A percentile compares a stretch with the other conserved stretches of the same genome.
phyloP scores from a whole-genome alignment of 306 rosid genomes.

The Castanopsis chinensis region DNA sequence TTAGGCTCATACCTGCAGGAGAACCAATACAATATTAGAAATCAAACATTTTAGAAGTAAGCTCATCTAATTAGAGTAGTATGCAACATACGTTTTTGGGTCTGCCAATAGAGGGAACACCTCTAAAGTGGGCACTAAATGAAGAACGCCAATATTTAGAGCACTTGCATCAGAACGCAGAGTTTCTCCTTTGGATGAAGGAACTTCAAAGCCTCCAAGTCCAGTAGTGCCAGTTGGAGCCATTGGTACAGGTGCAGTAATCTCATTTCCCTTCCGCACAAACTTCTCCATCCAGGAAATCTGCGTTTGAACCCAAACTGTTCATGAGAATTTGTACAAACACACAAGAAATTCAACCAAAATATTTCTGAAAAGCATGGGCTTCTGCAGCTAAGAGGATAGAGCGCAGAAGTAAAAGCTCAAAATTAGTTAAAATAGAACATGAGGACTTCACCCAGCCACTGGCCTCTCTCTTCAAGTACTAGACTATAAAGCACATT shows the following conservation, averaged over 20 bases:
- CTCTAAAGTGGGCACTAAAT: constrained; percentile 87
- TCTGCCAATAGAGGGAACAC: constrained; percentile 90
- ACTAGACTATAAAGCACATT: constrained; percentile 7
- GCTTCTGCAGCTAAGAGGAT: not conserved
- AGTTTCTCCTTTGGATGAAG: constrained; percentile 79
- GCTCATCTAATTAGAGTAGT: not conserved
- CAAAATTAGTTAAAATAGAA: constrained; percentile 11
- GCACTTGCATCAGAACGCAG: constrained; percentile 97
- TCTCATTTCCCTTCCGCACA: constrained; percentile 86
- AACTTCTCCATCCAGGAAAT: constrained; percentile 99
- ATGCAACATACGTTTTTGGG: constrained; percentile 65
- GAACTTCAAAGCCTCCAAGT: constrained; percentile 98
- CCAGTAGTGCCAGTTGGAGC: constrained; percentile 93
- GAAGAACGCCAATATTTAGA: constrained; percentile 91
- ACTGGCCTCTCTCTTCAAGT: constrained; percentile 8
- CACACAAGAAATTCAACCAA: not conserved
- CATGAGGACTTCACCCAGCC: constrained; percentile 3
- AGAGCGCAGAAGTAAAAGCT: not conserved
- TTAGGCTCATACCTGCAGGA: constrained; percentile 89
- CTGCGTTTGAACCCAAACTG: constrained; percentile 39
- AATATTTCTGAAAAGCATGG: constrained; percentile 1
- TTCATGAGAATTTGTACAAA: not conserved
- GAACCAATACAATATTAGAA: not conserved
- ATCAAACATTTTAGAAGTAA: not conserved
- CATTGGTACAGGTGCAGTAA: constrained; percentile 97